Evolutionary conservation across 2,329 filamentous ascomycete species (phyloP), one percentile per base, ranked within the genome.

Genomic region (Sarocladium strictum): DNA sequence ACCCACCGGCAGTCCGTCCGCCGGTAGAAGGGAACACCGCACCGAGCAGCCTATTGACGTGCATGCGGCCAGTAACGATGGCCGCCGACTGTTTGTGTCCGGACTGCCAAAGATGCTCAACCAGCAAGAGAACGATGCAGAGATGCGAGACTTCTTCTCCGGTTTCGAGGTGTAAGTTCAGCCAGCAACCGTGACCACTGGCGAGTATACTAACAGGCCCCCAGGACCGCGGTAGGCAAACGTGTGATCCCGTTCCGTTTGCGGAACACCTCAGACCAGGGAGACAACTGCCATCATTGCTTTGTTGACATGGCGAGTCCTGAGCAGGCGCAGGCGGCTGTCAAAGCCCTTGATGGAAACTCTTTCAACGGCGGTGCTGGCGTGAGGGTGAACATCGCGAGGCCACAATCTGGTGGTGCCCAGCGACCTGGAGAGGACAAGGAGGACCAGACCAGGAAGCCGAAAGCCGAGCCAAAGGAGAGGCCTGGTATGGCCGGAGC

Each of bases 231-330:
- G 6, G 72, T 79, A 47, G 72, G 76, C 59, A 79, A 79, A 60
- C 69, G 76, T 17, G 86, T 80, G 72, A 85, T 76, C 47, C 81
- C 76, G 58, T 83, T 81, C 68, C 62, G 85, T 75, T 56, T 72
- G 70, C 24, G 65, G 71, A n/a, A 71, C 73, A 38, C 70, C 74
- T 51, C 47, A 33, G 47, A 21, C 4, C 17, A 11, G 3, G 47
- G 47, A 0, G 81, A 80, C 27, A 77, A 81, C 58, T 76, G 83
- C 62, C 79, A 86, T 67, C 86, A 83, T 66, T 81, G 81, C 60
- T 87, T 86, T 56, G 80, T 87, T n/a, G 83, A 87, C 61, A 77
- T 87, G 55, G 71, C 70, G 49, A 79, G 74, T 5, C 64, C 69
- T 0, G 76, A 82, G 53, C 78, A 85, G 58, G 81, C 80, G 0